Base-by-base conservation (phyloP, 2,329 filamentous ascomycete species). In the Geoglossum cookeanum region DNA sequence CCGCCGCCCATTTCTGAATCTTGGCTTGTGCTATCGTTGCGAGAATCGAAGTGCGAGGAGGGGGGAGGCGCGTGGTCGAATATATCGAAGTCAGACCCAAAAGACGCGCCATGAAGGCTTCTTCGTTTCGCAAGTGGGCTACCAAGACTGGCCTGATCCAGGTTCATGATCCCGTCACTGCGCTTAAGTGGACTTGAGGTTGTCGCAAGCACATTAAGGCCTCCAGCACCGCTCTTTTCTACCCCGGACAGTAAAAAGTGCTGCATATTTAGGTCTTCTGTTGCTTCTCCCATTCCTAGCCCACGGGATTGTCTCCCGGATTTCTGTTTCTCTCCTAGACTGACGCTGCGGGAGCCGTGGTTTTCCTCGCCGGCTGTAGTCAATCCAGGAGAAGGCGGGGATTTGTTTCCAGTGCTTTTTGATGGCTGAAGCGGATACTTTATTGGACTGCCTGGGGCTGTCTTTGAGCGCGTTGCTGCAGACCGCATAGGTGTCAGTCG, bases 121-220 rank as follows among this genome's bases (percentile, higher is more conserved):
- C 92, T 81, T 62, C 92, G 80, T 74, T 96, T 96, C 52, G 90
- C 87, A 59, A 91, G 86, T 0, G 92, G 91, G 65, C 87, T 96
- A 63, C 86, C 86, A 58, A 85, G 75, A 63, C 78, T 84, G 32
- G 81, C 76, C 61, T 87, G 84, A 64, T 94, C 90, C 54, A 94
- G 72, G 65, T 87, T 88, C 85, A 94, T 91, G 55, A 84, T 84
- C 48, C 86, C 84, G 72, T 97, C 91, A 66, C 85, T 91, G 64
- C 92, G 83, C 76, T 97, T 96, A 63, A 97, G 73, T 4, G 91
- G 90, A 67, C 91, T 95, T 4, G 84, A 82, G 60, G 81, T 80
- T 22, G 78, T 74, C 17, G 78, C 74, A 54, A 74, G 71, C 52
- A 74, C 70, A 62, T 71, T 70, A 65, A 75, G 70, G 54, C 66